Evolutionary conservation across 2,329 filamentous ascomycete species (phyloP), one percentile per base, ranked within the genome.

Genomic region (Cladosporium sp.): DNA sequence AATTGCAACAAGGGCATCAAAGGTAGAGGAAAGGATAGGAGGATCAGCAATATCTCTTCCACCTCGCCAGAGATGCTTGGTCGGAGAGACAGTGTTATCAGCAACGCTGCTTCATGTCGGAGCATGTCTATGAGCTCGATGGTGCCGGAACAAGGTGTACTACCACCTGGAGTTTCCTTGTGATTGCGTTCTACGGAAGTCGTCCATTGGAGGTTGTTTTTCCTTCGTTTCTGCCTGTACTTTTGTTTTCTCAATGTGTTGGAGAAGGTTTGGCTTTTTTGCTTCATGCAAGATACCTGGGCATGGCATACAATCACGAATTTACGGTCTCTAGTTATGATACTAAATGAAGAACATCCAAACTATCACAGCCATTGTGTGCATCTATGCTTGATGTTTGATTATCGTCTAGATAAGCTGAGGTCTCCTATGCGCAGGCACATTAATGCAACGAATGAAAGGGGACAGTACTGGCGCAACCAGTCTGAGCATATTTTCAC

Each of bases 1-100:
- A 95, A 97, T 75, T 92, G 89, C 75, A 97, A 97, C 81, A 96
- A 96, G 74, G 94, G 94, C 1, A 97, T 97, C 78, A 97, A 97
- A 75, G 94, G 94, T 10, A 86, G 94, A 45, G 94, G 94, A 42
- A 94, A 93, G 70, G 89, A 92, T 65, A 81, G 90, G 57, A 85
- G 85, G 58, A 87, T 91, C 63, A 74, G 73, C 42, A 68, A 72
- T 22, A 44, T 48, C 44, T 47, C 54, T 48, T 28, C 37, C 4
- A 44, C 39, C 15, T 24, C 44, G n/a, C n/a, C 42, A 1, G 9
- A 12, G 4, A 19, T 12, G 6, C 50, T 37, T 34, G 56, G 58
- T 4, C 51, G 63, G 36, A 59, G 64, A 54, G 63, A 65, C 50
- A 67, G 65, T 39, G 60, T 63, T 12, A 47, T 35, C 32, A 63